phyloP scores from a whole-genome alignment of 2,329 filamentous ascomycete genomes.

The Colletotrichum filicis region DNA sequence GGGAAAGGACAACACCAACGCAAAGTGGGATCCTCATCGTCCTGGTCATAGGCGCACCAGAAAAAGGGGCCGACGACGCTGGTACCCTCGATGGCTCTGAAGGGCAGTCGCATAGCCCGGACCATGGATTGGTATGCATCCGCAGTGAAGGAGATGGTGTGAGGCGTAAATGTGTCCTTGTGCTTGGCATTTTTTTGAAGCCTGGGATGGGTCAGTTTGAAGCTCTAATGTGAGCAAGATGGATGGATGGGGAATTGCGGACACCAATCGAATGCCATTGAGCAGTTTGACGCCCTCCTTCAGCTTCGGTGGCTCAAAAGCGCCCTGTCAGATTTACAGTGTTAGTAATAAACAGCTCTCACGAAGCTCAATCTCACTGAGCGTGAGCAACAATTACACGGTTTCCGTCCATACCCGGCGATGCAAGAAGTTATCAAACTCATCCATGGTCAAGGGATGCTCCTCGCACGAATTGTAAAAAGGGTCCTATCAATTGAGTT shows the following conservation, averaged over 20 bases:
- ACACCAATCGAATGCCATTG: slow-evolving; percentile 67
- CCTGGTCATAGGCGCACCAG: slow-evolving; percentile 67
- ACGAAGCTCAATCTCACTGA: neutral
- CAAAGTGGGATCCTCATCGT: slow-evolving; percentile 66
- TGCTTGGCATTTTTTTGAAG: slow-evolving; percentile 67
- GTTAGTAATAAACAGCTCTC: slow-evolving; percentile 24
- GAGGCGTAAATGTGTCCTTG: slow-evolving; percentile 67
- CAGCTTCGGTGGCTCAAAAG: slow-evolving; percentile 59
- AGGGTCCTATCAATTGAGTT: slow-evolving; percentile 53
- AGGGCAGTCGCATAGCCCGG: slow-evolving; percentile 62
- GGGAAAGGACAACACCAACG: slow-evolving; percentile 52
- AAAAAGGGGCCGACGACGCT: slow-evolving; percentile 72
- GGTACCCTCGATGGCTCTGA: slow-evolving; percentile 67
- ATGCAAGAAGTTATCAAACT: slow-evolving; percentile 68
- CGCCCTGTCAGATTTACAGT: slow-evolving; percentile 54
- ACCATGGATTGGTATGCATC: slow-evolving; percentile 67
- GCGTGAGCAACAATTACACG: neutral
- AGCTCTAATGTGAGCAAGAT: slow-evolving; percentile 9
- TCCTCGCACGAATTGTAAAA: slow-evolving; percentile 61
- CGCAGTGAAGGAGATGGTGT: slow-evolving; percentile 64
- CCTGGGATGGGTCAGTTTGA: slow-evolving; percentile 46
- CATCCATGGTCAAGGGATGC: slow-evolving; percentile 61
- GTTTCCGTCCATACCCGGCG: slow-evolving; percentile 53
- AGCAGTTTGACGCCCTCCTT: slow-evolving; percentile 56
- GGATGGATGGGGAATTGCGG: slow-evolving; percentile 42